Percentiles rank a stretch among this genome's conserved stretches.
These are phyloP conservation scores for Ascochyta fabae DNA, from an alignment of 2,329 filamentous ascomycete species.

Conservation along the genomic window DNA sequence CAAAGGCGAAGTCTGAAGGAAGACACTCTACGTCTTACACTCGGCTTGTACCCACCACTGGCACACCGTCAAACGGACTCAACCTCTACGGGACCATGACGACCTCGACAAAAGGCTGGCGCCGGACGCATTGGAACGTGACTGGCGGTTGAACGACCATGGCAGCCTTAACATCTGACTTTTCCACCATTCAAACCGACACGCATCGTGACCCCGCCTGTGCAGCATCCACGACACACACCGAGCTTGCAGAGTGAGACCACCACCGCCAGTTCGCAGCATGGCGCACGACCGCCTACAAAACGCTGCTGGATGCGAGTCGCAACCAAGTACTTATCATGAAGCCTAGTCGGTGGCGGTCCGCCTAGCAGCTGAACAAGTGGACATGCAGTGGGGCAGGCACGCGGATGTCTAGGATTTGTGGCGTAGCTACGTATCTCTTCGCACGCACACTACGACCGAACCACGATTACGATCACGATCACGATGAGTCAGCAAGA, in stretches of 20 bases:
- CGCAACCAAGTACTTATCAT: not conserved
- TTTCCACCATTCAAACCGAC: not conserved
- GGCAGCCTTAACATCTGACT: not conserved
- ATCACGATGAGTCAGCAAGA: constrained; percentile 1
- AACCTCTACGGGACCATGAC: constrained; percentile 37
- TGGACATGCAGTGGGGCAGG: constrained; percentile 19
- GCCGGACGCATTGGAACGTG: constrained; percentile 46
- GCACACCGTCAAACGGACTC: constrained; percentile 18
- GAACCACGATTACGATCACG: no score
- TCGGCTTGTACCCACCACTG: constrained; percentile 36
- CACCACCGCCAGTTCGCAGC: constrained; percentile 2
- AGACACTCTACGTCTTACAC: constrained; percentile 29
- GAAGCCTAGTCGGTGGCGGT: constrained; percentile 29
- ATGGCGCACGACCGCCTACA: not conserved
- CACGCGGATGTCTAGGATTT: not conserved
- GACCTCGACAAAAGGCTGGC: constrained; percentile 40
- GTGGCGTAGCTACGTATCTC: constrained; percentile 1
- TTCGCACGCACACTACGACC: not conserved
- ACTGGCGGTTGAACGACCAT: constrained; percentile 31
- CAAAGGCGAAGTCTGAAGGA: constrained; percentile 9
- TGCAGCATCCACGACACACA: not conserved
- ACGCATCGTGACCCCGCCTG: not conserved
- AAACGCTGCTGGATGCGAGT: constrained; percentile 7
- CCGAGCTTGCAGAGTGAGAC: not conserved
- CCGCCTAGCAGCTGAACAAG: constrained; percentile 35